Evolutionary conservation across 2,329 filamentous ascomycete genomes (phyloP), one percentile per base, ranked within the genome.

Genomic region (Colletotrichum falcatum): DNA sequence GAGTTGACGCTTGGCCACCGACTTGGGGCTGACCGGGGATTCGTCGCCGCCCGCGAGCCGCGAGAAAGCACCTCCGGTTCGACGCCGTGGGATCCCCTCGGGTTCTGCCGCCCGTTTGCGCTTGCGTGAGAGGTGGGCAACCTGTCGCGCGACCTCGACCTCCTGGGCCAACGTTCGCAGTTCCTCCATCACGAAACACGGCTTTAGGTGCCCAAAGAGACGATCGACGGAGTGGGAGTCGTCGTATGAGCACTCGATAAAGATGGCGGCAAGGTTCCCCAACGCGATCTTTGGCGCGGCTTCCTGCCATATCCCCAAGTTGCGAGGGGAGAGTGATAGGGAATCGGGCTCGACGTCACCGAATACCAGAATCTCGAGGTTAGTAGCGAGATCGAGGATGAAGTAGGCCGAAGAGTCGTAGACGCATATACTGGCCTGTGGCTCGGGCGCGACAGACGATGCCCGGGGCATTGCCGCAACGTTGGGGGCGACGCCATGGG

Each of bases 211-310:
- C 0, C 96, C 96, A 74, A 94, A 99, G 0, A 99, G 85, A 0
- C 91, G 88, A 60, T 92, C 90, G 71, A 96, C 91, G 28, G 89
- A 86, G 76, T 94, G 92, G 9, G 89, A 88, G 79, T 98, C 92
- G 72, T 94, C 92, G 79, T 95, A 99, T 72, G 94, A 97, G 80
- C 95, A 98, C 83, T 99, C 96, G 75, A 99, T 97, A 77, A 98
- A 95, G 16, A 99, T 92, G 14, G 92, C 95, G 0, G 86, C 88
- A 0, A 99, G 86, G 5, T 87, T 85, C 1, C 94, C 93, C 0
- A 86, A 82, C 0, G 86, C 92, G 33, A 99, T 90, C 78, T 97
- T 97, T 11, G 92, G 92, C 0, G 95, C 95, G 0, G 95, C 95
- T 76, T 96, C 93, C 74, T 89, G 87, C 96, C 96, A 99, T 18